These are phyloP conservation scores for Umbelopsis ramanniana DNA, from an alignment of 192 early-diverging fungal genomes.

Conservation along the genomic window DNA sequence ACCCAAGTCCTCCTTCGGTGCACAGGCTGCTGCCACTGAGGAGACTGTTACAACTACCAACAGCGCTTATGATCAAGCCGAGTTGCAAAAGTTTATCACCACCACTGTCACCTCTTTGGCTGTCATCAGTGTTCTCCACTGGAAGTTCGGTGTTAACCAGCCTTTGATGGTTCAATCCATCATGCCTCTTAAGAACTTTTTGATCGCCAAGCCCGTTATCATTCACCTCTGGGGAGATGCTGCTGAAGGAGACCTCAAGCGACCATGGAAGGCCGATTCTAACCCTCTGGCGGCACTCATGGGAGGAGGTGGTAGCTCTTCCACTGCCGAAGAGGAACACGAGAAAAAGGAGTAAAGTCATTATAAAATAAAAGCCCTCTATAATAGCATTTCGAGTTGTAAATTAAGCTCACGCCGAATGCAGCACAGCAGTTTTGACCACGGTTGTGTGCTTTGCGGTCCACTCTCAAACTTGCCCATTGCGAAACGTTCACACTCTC, in stretches of 20 bases:
- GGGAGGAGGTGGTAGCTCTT: conserved; percentile 38
- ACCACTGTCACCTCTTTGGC: conserved; percentile 69
- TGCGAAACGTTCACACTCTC: background rate
- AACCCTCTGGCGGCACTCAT: conserved; percentile 69
- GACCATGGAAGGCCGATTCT: conserved; percentile 81
- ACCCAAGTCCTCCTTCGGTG: conserved; percentile 55
- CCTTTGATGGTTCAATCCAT: conserved; percentile 89
- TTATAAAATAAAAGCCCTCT: background rate
- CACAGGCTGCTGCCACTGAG: conserved; percentile 23
- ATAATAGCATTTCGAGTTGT: background rate
- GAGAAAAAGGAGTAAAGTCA: conserved; percentile 15
- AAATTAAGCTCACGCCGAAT: conserved; percentile 13
- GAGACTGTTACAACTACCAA: conserved; percentile 44
- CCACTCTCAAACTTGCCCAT: conserved; percentile 20
- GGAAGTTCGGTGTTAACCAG: conserved; percentile 86
- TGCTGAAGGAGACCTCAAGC: conserved; percentile 75
- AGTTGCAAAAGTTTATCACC: conserved; percentile 71
- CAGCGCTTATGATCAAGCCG: conserved; percentile 79
- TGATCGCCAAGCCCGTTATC: conserved; percentile 74
- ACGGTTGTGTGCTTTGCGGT: background rate
- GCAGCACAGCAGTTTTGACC: no score
- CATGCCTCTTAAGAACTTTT: conserved; percentile 73
- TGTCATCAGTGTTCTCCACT: conserved; percentile 84
- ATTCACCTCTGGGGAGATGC: conserved; percentile 82
- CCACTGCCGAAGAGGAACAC: conserved; percentile 21